phyloP scores from a whole-genome alignment of 177 flowering plant genomes.

The Tripterygium wilfordii region DNA sequence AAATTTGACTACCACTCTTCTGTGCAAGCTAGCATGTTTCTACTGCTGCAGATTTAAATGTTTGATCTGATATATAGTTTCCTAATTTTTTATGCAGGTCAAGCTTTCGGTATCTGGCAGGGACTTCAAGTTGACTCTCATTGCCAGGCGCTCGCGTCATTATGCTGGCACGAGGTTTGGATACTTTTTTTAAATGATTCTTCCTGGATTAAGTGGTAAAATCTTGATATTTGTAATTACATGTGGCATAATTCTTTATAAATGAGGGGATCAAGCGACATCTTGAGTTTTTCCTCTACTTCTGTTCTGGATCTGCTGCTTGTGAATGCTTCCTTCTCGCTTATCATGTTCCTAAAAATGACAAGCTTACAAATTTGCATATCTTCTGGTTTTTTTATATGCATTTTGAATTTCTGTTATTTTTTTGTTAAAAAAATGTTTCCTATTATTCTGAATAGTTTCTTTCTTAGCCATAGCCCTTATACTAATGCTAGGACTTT shows the following conservation, averaged over 20 bases:
- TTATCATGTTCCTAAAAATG: no score
- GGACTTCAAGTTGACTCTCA: conserved; percentile 68
- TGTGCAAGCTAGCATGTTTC: no score
- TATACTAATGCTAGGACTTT: background rate
- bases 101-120: conserved; percentile 62
- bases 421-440: no score
- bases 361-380: no score
- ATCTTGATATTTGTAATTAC: background rate
- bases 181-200: background rate
- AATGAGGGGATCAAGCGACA: no score
- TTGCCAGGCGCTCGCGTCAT: conserved; percentile 95
- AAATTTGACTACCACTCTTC: no score
- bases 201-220: background rate
- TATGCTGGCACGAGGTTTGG: conserved; percentile 96
- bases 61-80: background rate
- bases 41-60: background rate
- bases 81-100: conserved; percentile 42
- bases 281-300: no score
- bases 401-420: no score
- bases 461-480: background rate
- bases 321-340: no score
- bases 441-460: no score
- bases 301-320: no score
- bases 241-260: background rate
- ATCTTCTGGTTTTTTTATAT: no score